These are phyloP conservation scores for Sanghuangporus sanghuang DNA, from an alignment of 1,284 basidiomycete genomes.

Conservation along the genomic window DNA sequence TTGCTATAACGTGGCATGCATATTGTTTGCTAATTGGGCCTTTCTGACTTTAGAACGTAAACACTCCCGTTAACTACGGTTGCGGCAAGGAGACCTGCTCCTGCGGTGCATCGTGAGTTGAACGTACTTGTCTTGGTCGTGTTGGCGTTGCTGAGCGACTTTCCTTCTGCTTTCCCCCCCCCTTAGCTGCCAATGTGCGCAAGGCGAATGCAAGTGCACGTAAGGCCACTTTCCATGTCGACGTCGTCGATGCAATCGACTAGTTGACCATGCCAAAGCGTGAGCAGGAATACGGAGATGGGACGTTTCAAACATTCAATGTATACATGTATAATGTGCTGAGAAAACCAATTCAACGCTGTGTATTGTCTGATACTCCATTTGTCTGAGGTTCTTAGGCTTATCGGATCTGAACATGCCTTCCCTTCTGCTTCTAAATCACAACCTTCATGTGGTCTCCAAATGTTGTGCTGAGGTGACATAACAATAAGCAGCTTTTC, in stretches of 20 bases:
- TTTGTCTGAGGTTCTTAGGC: neutral
- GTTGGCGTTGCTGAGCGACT: neutral
- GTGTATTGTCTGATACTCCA: neutral
- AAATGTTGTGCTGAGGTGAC: neutral
- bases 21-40: neutral
- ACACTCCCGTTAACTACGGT: conserved; percentile 38
- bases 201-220: conserved; percentile 58
- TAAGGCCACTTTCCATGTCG: neutral
- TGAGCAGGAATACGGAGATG: neutral
- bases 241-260: neutral
- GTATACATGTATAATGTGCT: neutral
- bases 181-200: conserved; percentile 54
- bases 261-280: neutral
- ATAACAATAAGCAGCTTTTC: neutral
- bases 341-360: neutral
- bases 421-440: neutral
- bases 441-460: neutral
- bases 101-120: conserved; percentile 45
- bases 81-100: conserved; percentile 46
- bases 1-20: neutral
- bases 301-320: neutral
- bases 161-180: neutral
- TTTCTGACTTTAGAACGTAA: conserved; percentile 30
- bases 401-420: neutral
- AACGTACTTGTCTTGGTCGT: neutral